A percentile compares a stretch with the other conserved stretches of the same genome.
Evolutionary conservation across 2,329 filamentous ascomycete genomes (phyloP).

Genomic region (Nakataea oryzae): DNA sequence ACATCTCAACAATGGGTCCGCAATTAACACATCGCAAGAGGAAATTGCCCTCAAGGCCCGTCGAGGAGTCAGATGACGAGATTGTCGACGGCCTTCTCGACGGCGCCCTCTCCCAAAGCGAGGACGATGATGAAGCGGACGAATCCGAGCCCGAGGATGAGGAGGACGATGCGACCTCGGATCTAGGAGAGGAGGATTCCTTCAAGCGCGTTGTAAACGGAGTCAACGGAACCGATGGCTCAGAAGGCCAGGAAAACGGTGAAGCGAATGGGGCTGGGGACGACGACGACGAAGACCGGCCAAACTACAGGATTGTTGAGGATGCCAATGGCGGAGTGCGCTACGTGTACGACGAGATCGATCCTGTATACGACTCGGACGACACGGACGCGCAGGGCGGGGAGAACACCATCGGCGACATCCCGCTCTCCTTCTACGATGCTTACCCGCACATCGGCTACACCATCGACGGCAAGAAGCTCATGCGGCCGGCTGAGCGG

Average conservation of each 20-base stretch:
- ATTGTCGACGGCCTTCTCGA: constrained; percentile 44
- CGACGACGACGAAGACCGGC: constrained; percentile 26
- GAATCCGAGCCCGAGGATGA: constrained; percentile 30
- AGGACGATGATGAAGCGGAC: constrained; percentile 43
- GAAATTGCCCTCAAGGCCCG: constrained; percentile 48
- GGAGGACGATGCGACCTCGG: constrained; percentile 31
- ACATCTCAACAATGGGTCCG: constrained; percentile 23
- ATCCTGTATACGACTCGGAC: constrained; percentile 92
- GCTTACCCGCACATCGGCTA: constrained; percentile 97
- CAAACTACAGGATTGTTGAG: constrained; percentile 48
- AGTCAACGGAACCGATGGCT: constrained; percentile 16
- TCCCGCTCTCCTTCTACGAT: constrained; percentile 91
- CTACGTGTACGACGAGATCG: constrained; percentile 89
- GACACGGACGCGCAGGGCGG: constrained; percentile 74
- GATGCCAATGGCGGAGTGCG: constrained; percentile 87
- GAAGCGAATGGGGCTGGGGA: constrained; percentile 7
- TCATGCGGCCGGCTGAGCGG: constrained; percentile 89
- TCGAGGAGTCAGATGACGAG: constrained; percentile 49
- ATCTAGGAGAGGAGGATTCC: constrained; percentile 23
- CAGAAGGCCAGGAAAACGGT: constrained; percentile 12
- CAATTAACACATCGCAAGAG: constrained; percentile 46
- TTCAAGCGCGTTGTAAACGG: constrained; percentile 20
- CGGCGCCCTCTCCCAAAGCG: constrained; percentile 44
- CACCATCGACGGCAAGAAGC: constrained; percentile 97
- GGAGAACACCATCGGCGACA: constrained; percentile 89